These are phyloP conservation scores for Hygrophorus russula DNA, from an alignment of 768 basidiomycete genomes.

Conservation along the genomic window DNA sequence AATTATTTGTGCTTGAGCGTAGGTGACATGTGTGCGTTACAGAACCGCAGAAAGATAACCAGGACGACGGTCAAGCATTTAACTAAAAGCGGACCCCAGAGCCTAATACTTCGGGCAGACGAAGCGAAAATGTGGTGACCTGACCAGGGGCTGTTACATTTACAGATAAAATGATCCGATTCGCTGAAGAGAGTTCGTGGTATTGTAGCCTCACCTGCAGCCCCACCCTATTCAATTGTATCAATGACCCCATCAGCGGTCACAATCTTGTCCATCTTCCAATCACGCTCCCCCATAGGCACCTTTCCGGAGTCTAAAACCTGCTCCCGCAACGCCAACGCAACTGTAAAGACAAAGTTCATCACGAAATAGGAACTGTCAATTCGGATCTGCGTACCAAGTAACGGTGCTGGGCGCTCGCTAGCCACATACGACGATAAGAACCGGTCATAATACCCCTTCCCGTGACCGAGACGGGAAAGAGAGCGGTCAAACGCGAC, in stretches of 20 bases:
- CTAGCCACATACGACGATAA: constrained; percentile 40
- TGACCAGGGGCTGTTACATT: too few species aligned
- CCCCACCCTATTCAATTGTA: neutral
- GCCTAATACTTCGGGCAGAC: too few species aligned
- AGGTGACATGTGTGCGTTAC: too few species aligned
- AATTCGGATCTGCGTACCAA: constrained; percentile 33
- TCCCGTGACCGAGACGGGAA: constrained; percentile 71
- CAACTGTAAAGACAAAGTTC: constrained; percentile 32
- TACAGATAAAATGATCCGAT: too few species aligned
- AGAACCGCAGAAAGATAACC: too few species aligned
- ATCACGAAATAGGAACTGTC: neutral
- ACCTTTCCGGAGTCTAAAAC: constrained; percentile 38
- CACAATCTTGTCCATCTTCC: constrained; percentile 52
- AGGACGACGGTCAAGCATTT: too few species aligned
- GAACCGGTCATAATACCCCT: constrained; percentile 76
- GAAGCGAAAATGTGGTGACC: too few species aligned
- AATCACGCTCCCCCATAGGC: constrained; percentile 47
- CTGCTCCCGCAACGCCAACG: constrained; percentile 53
- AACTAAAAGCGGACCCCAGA: too few species aligned
- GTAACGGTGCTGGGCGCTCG: constrained; percentile 36
- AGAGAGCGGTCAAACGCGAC: constrained; percentile 64
- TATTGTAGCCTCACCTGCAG: too few species aligned
- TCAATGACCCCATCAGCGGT: constrained; percentile 24
- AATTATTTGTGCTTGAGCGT: too few species aligned
- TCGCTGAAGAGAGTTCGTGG: too few species aligned